Percentiles rank a stretch among this genome's conserved stretches.
Evolutionary conservation across 2,329 filamentous ascomycete species (phyloP).

Genomic region (Clonostachys rosea): DNA sequence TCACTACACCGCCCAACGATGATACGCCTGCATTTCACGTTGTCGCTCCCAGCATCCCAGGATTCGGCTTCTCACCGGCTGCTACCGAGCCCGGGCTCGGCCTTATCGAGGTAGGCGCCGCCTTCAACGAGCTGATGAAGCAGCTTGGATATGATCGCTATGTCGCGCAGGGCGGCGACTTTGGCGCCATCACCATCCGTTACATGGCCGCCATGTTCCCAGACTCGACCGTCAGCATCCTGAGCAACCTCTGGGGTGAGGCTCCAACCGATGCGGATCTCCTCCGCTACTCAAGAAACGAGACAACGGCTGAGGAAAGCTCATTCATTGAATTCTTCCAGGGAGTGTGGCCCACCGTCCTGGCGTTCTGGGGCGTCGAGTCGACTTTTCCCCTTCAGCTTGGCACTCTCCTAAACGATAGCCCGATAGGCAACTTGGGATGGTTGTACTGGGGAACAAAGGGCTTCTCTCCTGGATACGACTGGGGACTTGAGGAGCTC

Average conservation of each 20-base stretch:
- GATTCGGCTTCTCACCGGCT: slow-evolving; percentile 35
- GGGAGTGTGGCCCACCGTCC: background rate
- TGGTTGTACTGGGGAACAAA: slow-evolving; percentile 2
- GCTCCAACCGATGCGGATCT: background rate
- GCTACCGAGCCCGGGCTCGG: slow-evolving; percentile 6
- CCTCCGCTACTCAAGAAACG: background rate
- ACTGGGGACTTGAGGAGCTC: slow-evolving; percentile 1
- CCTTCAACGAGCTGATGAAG: slow-evolving; percentile 8
- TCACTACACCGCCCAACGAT: slow-evolving; percentile 17
- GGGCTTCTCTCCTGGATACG: slow-evolving; percentile 1
- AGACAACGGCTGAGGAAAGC: slow-evolving; percentile 1
- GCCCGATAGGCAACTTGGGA: slow-evolving; percentile 1
- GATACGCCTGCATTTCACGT: slow-evolving; percentile 35
- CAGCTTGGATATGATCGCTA: slow-evolving; percentile 10
- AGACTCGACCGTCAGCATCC: background rate
- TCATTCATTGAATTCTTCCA: background rate
- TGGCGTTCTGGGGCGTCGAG: slow-evolving; percentile 1
- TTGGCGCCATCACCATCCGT: slow-evolving; percentile 1
- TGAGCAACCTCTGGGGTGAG: slow-evolving; percentile 3
- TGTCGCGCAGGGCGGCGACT: slow-evolving; percentile 4
- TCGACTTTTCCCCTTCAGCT: slow-evolving; percentile 1
- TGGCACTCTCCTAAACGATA: background rate
- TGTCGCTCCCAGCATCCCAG: slow-evolving; percentile 36
- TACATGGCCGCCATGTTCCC: slow-evolving; percentile 1
- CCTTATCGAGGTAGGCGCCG: slow-evolving; percentile 4